A percentile compares a stretch with the other conserved stretches of the same genome.
Conservation (phyloP, 163 green algal species). For the Scenedesmus sp. region DNA sequence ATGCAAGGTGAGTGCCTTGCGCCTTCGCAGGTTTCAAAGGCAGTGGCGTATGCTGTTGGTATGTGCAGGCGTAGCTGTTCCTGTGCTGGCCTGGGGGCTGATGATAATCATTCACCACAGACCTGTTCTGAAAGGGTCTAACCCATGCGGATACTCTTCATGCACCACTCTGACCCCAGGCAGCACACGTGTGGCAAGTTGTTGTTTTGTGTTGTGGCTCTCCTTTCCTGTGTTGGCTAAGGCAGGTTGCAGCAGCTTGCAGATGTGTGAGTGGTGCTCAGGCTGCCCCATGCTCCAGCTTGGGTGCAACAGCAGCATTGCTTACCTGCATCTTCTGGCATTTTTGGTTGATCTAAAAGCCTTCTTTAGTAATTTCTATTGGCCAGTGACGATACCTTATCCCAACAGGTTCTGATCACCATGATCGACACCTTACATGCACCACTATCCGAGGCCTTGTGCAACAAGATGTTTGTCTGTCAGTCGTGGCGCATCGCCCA, state of each 20-base stretch:
- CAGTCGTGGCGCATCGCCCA: not conserved
- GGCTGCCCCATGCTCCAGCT: not conserved
- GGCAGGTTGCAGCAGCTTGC: not conserved
- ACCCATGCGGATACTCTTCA: constrained; percentile 57
- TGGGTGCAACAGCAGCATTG: too few species aligned
- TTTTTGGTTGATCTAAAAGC: too few species aligned
- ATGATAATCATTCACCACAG: constrained; percentile 58
- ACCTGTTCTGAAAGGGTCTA: constrained; percentile 60
- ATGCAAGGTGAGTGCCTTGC: not conserved
- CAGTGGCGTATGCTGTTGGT: not conserved
- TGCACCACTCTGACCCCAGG: constrained; percentile 59
- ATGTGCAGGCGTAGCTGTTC: not conserved
- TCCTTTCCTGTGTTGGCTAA: not conserved
- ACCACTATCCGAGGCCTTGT: constrained; percentile 59
- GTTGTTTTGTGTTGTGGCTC: not conserved
- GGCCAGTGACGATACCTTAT: constrained; percentile 39
- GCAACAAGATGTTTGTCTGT: not conserved
- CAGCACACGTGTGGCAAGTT: not conserved
- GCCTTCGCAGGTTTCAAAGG: not conserved
- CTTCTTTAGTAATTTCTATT: not conserved
- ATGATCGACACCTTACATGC: constrained; percentile 62
- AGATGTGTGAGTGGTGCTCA: not conserved
- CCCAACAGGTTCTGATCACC: constrained; percentile 55
- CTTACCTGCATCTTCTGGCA: not conserved
- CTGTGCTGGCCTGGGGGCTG: constrained; percentile 32